phyloP scores from a whole-genome alignment of 257 asterid species.

The Marsdenia floribunda region DNA sequence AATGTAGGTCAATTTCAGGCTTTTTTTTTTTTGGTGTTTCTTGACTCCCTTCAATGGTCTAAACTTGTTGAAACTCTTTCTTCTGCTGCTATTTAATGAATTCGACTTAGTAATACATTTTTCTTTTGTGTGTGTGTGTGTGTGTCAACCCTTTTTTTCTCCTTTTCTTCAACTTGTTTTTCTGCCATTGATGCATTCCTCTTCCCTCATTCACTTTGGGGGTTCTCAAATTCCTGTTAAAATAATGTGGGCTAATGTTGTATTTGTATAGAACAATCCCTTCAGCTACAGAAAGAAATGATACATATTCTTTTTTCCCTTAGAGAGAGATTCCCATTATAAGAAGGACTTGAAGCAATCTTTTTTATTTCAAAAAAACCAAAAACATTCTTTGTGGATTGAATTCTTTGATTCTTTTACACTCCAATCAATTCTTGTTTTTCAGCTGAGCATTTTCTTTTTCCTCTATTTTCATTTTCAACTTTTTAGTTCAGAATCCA shows the following conservation, averaged over 20 bases:
- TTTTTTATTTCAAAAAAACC: neutral
- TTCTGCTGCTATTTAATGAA: neutral
- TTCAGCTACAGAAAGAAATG: neutral
- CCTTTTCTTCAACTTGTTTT: neutral
- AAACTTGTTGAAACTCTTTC: neutral
- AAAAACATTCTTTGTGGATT: neutral
- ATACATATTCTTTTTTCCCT: neutral
- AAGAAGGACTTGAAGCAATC: neutral
- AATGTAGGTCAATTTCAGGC: slow-evolving; percentile 34
- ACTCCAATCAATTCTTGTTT: neutral
- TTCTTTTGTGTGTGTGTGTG: neutral
- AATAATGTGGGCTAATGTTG: neutral
- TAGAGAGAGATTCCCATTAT: neutral
- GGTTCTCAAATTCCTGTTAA: slow-evolving; percentile 2
- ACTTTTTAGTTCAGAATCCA: neutral
- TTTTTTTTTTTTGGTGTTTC: slow-evolving; percentile 9
- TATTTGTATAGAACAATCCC: neutral
- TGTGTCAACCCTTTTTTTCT: neutral
- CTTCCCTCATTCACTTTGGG: neutral
- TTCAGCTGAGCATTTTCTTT: neutral
- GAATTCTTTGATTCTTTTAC: slow-evolving; percentile 8
- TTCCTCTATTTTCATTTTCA: neutral
- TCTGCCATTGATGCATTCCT: neutral
- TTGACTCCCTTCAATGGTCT: neutral
- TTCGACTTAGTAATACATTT: neutral